Conservation (phyloP, 2,329 filamentous ascomycete species). For the Xylaria sp. region DNA sequence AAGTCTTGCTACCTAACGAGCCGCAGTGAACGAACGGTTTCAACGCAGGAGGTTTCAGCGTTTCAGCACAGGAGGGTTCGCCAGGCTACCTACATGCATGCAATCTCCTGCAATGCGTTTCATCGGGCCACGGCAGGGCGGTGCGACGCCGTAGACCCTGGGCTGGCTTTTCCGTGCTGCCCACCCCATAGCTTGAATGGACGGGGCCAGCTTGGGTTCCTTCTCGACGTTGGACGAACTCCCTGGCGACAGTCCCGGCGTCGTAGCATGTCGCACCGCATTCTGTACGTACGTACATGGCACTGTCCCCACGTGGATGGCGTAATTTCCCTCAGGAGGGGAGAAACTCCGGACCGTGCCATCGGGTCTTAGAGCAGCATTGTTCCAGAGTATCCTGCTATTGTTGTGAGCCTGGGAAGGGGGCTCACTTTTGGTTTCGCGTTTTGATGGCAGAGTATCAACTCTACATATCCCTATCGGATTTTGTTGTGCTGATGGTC, state of each 20-base stretch:
- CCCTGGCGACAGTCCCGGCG: constrained; percentile 1
- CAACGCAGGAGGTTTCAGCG: neutral
- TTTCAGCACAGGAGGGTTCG: neutral
- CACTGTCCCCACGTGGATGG: constrained; percentile 32
- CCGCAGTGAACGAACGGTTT: neutral
- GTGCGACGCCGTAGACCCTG: constrained; percentile 13
- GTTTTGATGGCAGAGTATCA: neutral
- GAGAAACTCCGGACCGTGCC: constrained; percentile 12
- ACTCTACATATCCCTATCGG: neutral
- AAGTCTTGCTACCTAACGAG: constrained; percentile 7
- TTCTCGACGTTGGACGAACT: neutral
- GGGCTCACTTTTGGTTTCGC: neutral
- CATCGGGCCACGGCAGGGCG: constrained; percentile 29
- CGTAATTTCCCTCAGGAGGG: neutral
- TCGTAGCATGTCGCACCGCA: constrained; percentile 31
- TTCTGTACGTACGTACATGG: constrained; percentile 19
- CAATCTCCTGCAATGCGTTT: constrained; percentile 22
- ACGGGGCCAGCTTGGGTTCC: neutral
- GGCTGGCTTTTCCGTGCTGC: neutral
- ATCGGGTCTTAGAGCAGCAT: constrained; percentile 14
- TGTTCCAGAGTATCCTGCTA: constrained; percentile 24
- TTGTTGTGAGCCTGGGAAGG: neutral
- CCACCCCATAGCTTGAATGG: constrained; percentile 10
- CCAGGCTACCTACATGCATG: constrained; percentile 32
- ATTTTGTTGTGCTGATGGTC: constrained; percentile 1